These are phyloP conservation scores for Trichoderma guizhouense DNA, from an alignment of 2,329 filamentous ascomycete species.

Conservation along the genomic window DNA sequence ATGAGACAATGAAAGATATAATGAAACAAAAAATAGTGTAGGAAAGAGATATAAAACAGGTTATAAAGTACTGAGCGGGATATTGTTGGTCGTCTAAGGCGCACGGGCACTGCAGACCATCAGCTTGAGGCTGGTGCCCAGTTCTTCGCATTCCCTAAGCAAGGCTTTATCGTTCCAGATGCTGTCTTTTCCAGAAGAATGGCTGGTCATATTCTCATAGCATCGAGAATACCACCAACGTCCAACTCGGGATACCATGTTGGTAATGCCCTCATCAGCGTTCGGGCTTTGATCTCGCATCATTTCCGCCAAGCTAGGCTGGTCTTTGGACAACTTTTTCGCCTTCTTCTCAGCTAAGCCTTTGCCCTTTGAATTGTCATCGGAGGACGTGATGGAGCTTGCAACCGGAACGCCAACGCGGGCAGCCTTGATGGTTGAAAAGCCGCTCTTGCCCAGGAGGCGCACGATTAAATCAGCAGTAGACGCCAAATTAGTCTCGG, in stretches of 20 bases:
- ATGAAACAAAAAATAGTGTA: not conserved
- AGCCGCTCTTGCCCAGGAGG: slow-evolving; percentile 65
- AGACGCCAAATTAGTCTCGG: slow-evolving; percentile 58
- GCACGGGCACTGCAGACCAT: slow-evolving; percentile 90
- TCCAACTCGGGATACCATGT: slow-evolving; percentile 86
- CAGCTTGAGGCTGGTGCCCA: slow-evolving; percentile 82
- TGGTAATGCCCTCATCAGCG: slow-evolving; percentile 82
- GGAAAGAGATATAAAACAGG: not conserved
- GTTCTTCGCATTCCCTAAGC: slow-evolving; percentile 79
- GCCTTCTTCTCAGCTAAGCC: slow-evolving; percentile 28
- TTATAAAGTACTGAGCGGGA: not conserved
- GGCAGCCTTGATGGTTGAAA: slow-evolving; percentile 70
- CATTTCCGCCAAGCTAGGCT: slow-evolving; percentile 64
- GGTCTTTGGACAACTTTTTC: slow-evolving; percentile 41
- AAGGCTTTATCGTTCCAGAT: slow-evolving; percentile 78
- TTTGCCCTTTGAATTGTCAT: slow-evolving; percentile 21
- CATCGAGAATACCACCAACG: slow-evolving; percentile 96
- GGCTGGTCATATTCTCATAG: slow-evolving; percentile 70
- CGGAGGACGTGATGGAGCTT: slow-evolving; percentile 41
- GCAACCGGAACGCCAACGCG: slow-evolving; percentile 74
- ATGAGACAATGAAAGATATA: not conserved
- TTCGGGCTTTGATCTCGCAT: slow-evolving; percentile 66
- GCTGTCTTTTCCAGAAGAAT: slow-evolving; percentile 51
- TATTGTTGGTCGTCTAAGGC: slow-evolving; percentile 53
- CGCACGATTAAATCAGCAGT: slow-evolving; percentile 61